Evolutionary conservation across 192 early-diverging fungal genomes (phyloP).

Genomic region (Coemansia umbellata): DNA sequence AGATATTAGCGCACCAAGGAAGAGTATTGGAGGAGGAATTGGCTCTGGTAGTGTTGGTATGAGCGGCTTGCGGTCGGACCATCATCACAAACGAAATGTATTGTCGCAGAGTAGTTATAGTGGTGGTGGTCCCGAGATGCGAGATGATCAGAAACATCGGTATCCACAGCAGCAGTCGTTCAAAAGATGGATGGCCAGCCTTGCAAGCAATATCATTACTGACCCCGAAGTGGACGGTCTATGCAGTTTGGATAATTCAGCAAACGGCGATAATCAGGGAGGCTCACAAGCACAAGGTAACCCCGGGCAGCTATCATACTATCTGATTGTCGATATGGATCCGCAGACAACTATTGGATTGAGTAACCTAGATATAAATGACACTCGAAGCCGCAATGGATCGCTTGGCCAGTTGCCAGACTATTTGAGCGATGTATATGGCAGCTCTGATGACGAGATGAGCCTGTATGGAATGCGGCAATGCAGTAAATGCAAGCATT

Average conservation of each 20-base stretch:
- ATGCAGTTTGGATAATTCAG: background rate
- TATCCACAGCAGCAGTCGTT: constrained; percentile 7
- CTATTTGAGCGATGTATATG: background rate
- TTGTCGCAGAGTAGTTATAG: background rate
- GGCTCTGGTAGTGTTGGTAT: background rate
- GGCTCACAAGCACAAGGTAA: background rate
- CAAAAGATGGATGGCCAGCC: constrained; percentile 43
- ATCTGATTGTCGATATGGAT: constrained; percentile 48
- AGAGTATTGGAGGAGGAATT: background rate
- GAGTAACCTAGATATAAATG: constrained; percentile 20
- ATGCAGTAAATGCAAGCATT: constrained; percentile 17
- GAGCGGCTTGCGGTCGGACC: background rate
- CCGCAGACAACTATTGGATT: constrained; percentile 40
- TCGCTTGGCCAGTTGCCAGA: constrained; percentile 24
- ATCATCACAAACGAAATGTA: background rate
- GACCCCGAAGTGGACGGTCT: constrained; percentile 34
- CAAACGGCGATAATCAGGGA: background rate
- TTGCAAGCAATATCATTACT: constrained; percentile 13
- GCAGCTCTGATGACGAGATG: background rate
- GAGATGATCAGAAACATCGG: background rate
- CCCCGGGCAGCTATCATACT: constrained; percentile 40
- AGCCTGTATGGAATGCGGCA: constrained; percentile 10
- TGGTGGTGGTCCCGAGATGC: no score
- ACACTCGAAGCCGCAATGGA: constrained; percentile 35
- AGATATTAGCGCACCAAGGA: background rate